Evolutionary conservation across 768 basidiomycete species (phyloP), one percentile per base, ranked within the genome.

Genomic region (Amanita brunnescens): DNA sequence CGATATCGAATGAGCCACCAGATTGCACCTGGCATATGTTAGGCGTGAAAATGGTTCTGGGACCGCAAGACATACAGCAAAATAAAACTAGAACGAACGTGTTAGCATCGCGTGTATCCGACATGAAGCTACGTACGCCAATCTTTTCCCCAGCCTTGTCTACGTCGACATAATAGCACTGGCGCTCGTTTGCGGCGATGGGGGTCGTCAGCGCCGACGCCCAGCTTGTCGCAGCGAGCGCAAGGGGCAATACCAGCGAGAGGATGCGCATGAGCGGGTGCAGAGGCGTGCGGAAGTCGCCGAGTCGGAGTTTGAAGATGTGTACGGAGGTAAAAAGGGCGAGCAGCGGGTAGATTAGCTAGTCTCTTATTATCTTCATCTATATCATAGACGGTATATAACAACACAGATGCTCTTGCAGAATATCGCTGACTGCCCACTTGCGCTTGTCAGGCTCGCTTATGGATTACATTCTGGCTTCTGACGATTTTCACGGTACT

Each of bases 101-200:
- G 38, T 55, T 6, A 33, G 9, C 16, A 9, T 30, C n/a, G 16
- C 42, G 20, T 30, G 5, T 12, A 21, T 16, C n/a, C n/a, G 30
- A 13, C 13, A 41, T 23, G 35, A 37, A 23, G 20, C 16, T 37
- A 77, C 84, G 57, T 67, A 87, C 88, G 45, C 89, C 85, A 57
- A 93, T 82, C 76, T 92, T 95, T 74, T 92, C 87, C 51, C 91
- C 90, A 1, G 79, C 82, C 74, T 94, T 95, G 74, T 99, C 96
- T 18, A 95, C 94, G 63, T 94, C 91, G 5, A 92, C 90, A 60
- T 89, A 97, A 69, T 96, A 98, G 68, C 96, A 99, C 58, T 87
- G 66, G 32, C 87, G 75, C 60, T 91, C 86, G 58, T 90, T 91
- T 1, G 89, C 80, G 13, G 77, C 68, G 55, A 92, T 82, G 18